phyloP scores from a whole-genome alignment of 495 filamentous ascomycete species.

The Pyrenula aspistea region DNA sequence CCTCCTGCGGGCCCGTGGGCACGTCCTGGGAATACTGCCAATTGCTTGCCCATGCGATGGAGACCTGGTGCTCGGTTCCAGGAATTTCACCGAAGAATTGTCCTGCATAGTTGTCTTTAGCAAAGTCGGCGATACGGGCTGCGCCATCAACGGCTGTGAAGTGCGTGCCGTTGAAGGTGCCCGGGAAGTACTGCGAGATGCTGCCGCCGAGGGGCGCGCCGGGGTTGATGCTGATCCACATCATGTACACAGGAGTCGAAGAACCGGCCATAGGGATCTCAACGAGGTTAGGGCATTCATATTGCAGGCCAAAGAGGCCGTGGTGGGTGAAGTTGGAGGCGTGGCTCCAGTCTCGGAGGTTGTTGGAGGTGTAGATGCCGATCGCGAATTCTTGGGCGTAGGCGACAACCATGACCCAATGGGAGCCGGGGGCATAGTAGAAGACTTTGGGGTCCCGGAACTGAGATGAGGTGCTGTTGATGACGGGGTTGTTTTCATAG shows the following conservation, averaged over 20 bases:
- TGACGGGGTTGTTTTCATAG: slow-evolving; percentile 40
- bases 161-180: slow-evolving; percentile 22
- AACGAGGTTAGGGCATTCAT: slow-evolving; percentile 45
- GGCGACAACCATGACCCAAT: slow-evolving; percentile 38
- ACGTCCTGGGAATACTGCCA: slow-evolving; percentile 44
- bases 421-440: slow-evolving; percentile 30
- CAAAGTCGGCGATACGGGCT: slow-evolving; percentile 36
- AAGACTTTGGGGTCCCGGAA: slow-evolving; percentile 49
- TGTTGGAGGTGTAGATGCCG: slow-evolving; percentile 37
- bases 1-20: slow-evolving; percentile 31
- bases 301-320: slow-evolving; percentile 42
- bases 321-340: slow-evolving; percentile 41
- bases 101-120: slow-evolving; percentile 47
- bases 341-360: slow-evolving; percentile 40
- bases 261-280: slow-evolving; percentile 27
- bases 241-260: slow-evolving; percentile 28
- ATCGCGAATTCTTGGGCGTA: slow-evolving; percentile 38
- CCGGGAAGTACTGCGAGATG: slow-evolving; percentile 27
- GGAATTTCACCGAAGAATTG: slow-evolving; percentile 38
- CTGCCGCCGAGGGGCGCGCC: slow-evolving; percentile 43
- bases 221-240: slow-evolving; percentile 40
- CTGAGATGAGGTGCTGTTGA: slow-evolving; percentile 29
- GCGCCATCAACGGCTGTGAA: slow-evolving; percentile 24
- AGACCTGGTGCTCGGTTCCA: slow-evolving; percentile 22
- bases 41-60: slow-evolving; percentile 47